Evolutionary conservation across 306 rosid species (phyloP), one percentile per base, ranked within the genome.

Genomic region (Alnus glutinosa): DNA sequence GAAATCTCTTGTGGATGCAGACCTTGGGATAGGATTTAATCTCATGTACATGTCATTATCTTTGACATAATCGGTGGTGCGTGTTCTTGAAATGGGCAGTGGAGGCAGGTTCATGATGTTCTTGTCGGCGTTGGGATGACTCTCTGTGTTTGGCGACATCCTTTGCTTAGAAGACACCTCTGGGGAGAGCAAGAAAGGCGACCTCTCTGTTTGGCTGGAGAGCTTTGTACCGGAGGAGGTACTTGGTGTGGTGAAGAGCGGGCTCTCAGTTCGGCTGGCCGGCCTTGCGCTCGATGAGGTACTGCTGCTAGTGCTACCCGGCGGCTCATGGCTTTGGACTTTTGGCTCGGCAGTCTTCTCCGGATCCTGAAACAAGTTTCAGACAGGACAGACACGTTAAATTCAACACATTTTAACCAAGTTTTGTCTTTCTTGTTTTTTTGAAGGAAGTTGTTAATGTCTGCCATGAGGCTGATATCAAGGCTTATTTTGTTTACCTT

Each of bases 1-100:
- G 68, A 85, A 88, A 76, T 92, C 97, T 91, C 94, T 85, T 10
- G 91, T 85, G 76, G 97, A 88, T 77, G 85, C 72, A 52, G 93
- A 92, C 90, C 91, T 92, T 75, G 78, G 83, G 74, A 84, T 72
- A 44, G 71, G 89, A 59, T 77, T 80, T 42, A 83, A 70, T 79
- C 64, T 81, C 28, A 23, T 23, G 85, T 82, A 79, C 47, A 73
- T 68, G 86, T 36, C 73, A 37, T 83, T 82, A 12, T 79, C 89
- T 28, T 80, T 82, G 61, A 69, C 77, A 75, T 82, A 23, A 18
- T 50, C 68, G 52, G 80, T 71, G 32, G 71, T 55, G 77, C 77
- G 75, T 48, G 79, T 67, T 80, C 85, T 88, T 3, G 89, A 80
- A 71, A 77, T 86, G 12, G 91, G 92, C 55, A 88, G 78, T 70